Evolutionary conservation across 1,284 basidiomycete genomes (phyloP), one percentile per base, ranked within the genome.

Genomic region (Tranzscheliella williamsii): DNA sequence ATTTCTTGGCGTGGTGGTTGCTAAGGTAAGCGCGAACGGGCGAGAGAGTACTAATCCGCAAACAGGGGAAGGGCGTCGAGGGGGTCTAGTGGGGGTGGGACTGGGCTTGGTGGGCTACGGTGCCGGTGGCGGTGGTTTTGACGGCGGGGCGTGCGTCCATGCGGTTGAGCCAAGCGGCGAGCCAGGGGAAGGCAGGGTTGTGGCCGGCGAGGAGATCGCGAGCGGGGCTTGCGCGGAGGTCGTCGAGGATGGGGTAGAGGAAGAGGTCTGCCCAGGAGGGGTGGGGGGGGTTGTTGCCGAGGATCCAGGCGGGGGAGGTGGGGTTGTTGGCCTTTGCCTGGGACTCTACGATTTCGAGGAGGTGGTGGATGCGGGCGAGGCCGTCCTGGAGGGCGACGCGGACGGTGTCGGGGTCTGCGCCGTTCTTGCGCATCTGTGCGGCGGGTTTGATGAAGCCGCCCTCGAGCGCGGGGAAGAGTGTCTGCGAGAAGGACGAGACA

Each of bases 211-310:
- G 20, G 26, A 57, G 15, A 0, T 31, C 17, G 4, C 20, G 41
- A 0, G 46, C 50, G 5, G 56, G 52, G 11, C 40, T 38, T 2
- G 37, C 40, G 7, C 47, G 23, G 3, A 65, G 30, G 34, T 65
- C 56, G 42, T 51, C 52, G 8, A 61, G 12, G 23, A 62, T 43
- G 23, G 62, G 62, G 31, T 42, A 65, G 13, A 65, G 43, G 52
- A 65, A 65, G 1, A 65, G 44, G 22, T 65, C 62, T 2, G 62
- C 50, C 62, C 62, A 65, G 2, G 40, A 48, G 5, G 56, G 13
- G 8, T 34, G 13, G 5, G 56, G 13, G 8, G 9, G 13, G 9
- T 9, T 18, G 32, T 30, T 23, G 15, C 56, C 49, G 18, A 55
- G 8, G n/a, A 53, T 32, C 42, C 39, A 54, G 4, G 43, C 48